These are phyloP conservation scores for Tetrapisispora nanseiensis DNA, from an alignment of 805 yeast genomes.

Conservation along the genomic window DNA sequence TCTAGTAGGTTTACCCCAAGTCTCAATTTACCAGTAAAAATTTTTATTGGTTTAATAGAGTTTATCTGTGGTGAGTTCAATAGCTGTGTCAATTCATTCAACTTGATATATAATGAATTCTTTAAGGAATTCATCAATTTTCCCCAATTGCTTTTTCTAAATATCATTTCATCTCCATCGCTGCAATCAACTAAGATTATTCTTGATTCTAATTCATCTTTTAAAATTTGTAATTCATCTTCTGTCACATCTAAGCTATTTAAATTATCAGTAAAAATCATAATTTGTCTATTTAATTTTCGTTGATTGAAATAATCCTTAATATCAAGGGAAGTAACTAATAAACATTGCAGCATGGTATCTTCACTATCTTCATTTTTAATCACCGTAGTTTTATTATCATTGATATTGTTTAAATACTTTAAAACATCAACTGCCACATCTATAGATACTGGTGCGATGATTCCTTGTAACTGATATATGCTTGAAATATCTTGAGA, in stretches of 20 bases:
- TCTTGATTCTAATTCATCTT: slow-evolving; percentile 16
- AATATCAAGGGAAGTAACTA: slow-evolving; percentile 18
- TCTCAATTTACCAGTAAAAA: slow-evolving; percentile 24
- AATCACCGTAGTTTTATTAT: neutral
- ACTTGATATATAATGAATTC: slow-evolving; percentile 10
- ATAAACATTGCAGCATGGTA: slow-evolving; percentile 16
- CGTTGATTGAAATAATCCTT: slow-evolving; percentile 17
- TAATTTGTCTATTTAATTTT: slow-evolving; percentile 17
- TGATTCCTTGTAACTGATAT: slow-evolving; percentile 10
- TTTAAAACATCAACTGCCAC: slow-evolving; percentile 6
- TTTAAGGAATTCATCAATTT: slow-evolving; percentile 11
- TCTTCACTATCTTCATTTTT: neutral
- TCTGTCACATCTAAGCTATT: slow-evolving; percentile 17
- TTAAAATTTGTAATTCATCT: slow-evolving; percentile 17
- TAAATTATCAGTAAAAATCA: slow-evolving; percentile 22
- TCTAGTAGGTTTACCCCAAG: slow-evolving; percentile 16
- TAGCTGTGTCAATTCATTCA: slow-evolving; percentile 14
- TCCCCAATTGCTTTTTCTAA: slow-evolving; percentile 12
- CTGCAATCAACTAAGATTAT: slow-evolving; percentile 19
- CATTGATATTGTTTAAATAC: no score
- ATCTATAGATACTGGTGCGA: slow-evolving; percentile 18
- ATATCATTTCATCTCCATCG: neutral
- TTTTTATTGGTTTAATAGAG: slow-evolving; percentile 23
- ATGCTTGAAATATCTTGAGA: slow-evolving; percentile 16
- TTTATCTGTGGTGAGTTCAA: slow-evolving; percentile 11